Conservation (phyloP, 805 yeast species). For the Metschnikowia dekortorum region DNA sequence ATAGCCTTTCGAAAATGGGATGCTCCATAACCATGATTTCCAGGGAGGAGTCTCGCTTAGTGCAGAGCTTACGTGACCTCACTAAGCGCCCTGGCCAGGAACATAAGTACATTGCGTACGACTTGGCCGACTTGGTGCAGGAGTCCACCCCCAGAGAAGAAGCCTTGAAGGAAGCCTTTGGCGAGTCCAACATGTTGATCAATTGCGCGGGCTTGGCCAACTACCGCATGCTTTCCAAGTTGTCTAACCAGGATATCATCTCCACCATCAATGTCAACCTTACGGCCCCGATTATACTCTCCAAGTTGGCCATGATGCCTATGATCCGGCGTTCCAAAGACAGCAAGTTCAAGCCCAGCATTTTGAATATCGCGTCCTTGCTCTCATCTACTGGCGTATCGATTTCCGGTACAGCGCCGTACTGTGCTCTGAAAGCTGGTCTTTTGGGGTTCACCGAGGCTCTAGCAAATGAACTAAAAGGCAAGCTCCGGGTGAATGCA, state of each 20-base stretch:
- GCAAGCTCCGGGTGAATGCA: conserved; percentile 58
- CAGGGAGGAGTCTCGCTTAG: conserved; percentile 38
- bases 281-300: conserved; percentile 54
- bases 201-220: conserved; percentile 71
- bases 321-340: conserved; percentile 40
- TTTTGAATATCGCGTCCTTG: conserved; percentile 66
- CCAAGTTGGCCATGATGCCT: conserved; percentile 47
- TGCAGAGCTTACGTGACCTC: conserved; percentile 6
- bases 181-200: conserved; percentile 43
- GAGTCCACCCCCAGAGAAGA: conserved; percentile 12
- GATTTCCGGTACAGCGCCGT: conserved; percentile 57
- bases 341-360: conserved; percentile 24
- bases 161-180: conserved; percentile 20
- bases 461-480: conserved; percentile 55
- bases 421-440: conserved; percentile 70
- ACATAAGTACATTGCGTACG: conserved; percentile 33
- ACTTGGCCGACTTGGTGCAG: conserved; percentile 20
- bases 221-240: conserved; percentile 43
- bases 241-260: conserved; percentile 39
- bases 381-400: conserved; percentile 39
- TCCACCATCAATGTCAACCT: conserved; percentile 53
- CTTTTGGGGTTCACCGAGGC: conserved; percentile 56
- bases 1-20: conserved; percentile 46
- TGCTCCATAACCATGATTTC: conserved; percentile 50
- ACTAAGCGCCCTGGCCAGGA: conserved; percentile 11